Evolutionary conservation across 371 early-diverging fungal species (phyloP).

Genomic region (Blakeslea trispora): DNA sequence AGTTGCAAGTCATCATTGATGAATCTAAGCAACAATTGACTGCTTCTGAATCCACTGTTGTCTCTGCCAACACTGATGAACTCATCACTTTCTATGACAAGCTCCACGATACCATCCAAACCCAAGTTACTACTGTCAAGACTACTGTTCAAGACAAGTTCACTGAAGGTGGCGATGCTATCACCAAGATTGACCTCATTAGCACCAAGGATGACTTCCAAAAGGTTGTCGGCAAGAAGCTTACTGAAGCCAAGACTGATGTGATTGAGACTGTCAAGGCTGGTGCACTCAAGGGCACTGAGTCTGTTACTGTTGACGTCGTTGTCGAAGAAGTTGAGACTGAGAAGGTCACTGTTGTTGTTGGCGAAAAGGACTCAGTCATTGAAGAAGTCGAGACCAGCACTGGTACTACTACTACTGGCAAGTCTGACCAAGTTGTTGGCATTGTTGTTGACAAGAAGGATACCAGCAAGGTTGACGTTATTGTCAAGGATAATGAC

Average conservation of each 20-base stretch:
- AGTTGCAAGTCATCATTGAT: neutral
- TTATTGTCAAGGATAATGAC: constrained; percentile 4
- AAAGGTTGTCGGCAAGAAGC: neutral
- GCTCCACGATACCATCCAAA: constrained; percentile 7
- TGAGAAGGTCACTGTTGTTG: neutral
- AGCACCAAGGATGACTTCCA: constrained; percentile 5
- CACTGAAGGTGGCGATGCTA: neutral
- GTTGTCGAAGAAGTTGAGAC: neutral
- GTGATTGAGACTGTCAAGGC: neutral
- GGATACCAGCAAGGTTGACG: neutral
- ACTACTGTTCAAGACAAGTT: constrained; percentile 5
- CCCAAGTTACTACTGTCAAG: constrained; percentile 7
- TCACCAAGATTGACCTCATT: neutral
- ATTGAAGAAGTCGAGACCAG: neutral
- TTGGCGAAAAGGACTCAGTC: neutral
- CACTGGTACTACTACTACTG: neutral
- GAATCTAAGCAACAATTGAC: neutral
- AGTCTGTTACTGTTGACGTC: neutral
- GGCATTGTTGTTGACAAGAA: neutral
- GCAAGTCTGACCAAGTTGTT: neutral
- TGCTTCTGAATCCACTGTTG: neutral
- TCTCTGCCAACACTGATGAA: neutral
- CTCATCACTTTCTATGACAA: neutral
- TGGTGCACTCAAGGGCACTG: neutral
- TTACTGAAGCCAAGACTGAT: neutral